Conservation (phyloP, 495 filamentous ascomycete species). For the Talaromyces wortmannii region DNA sequence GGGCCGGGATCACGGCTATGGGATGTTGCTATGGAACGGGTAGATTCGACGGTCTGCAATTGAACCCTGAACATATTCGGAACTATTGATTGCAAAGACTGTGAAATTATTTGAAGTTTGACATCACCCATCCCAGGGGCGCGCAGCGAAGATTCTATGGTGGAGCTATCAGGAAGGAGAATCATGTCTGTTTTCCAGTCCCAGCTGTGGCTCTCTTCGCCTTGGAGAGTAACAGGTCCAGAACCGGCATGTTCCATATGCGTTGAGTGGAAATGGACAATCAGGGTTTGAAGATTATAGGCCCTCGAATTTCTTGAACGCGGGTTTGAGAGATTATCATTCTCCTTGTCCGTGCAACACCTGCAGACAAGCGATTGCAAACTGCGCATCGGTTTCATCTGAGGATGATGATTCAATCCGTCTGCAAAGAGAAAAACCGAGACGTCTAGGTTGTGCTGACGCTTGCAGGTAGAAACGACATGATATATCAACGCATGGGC, state of each 20-base stretch:
- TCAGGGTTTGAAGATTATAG: constrained; percentile 54
- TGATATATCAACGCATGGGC: constrained; percentile 60
- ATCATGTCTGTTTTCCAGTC: constrained; percentile 72
- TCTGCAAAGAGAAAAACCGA: constrained; percentile 57
- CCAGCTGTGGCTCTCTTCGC: constrained; percentile 14
- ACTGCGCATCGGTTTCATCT: constrained; percentile 61
- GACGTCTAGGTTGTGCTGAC: constrained; percentile 47
- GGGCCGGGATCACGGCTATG: constrained; percentile 46
- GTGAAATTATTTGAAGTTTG: constrained; percentile 47
- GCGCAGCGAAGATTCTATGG: constrained; percentile 39
- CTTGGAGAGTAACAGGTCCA: constrained; percentile 13
- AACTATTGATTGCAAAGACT: constrained; percentile 52
- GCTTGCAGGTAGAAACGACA: constrained; percentile 44
- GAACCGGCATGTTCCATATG: constrained; percentile 37
- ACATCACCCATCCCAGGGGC: constrained; percentile 48
- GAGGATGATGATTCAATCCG: constrained; percentile 55
- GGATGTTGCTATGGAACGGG: background rate
- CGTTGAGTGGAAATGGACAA: constrained; percentile 59
- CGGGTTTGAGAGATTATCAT: background rate
- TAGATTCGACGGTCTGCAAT: background rate
- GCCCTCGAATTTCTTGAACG: constrained; percentile 30
- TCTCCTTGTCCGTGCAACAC: constrained; percentile 34
- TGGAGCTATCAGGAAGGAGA: constrained; percentile 47
- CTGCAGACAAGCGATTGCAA: constrained; percentile 59
- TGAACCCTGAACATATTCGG: background rate